Percentiles rank a stretch among this genome's conserved stretches.
Evolutionary conservation across 805 yeast genomes (phyloP).

Genomic region (Metschnikowia gelsemii): DNA sequence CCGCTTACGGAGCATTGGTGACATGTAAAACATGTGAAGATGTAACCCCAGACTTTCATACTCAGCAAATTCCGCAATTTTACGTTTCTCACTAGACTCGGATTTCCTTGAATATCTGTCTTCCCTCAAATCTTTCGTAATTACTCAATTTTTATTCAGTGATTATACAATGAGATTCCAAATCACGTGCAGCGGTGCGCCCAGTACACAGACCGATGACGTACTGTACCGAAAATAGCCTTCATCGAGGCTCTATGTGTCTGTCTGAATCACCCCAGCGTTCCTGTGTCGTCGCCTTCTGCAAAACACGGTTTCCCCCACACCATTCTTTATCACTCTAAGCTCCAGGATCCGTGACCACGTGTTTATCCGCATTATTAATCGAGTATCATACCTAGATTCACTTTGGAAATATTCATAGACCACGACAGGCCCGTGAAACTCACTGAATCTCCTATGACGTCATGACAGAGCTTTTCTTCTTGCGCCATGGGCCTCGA

Average conservation of each 20-base stretch:
- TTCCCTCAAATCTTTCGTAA: too few relatives aligned
- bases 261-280: conserved; percentile 3
- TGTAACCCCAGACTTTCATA: too few relatives aligned
- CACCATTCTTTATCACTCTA: not conserved
- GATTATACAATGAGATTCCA: not conserved
- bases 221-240: too few relatives aligned
- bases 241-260: not conserved
- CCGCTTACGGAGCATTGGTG: too few relatives aligned
- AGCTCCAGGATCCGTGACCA: too few relatives aligned
- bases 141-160: not conserved
- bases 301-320: not conserved
- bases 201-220: conserved; percentile 1
- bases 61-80: too few relatives aligned
- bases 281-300: not conserved
- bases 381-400: too few relatives aligned
- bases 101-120: too few relatives aligned
- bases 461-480: conserved; percentile 41
- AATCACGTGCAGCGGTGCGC: conserved; percentile 6
- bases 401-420: too few relatives aligned
- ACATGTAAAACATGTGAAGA: not conserved
- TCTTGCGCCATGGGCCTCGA: conserved; percentile 45
- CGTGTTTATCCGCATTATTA: too few relatives aligned
- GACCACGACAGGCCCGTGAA: too few relatives aligned
- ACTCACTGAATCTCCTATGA: conserved; percentile 2
- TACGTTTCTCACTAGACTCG: too few relatives aligned